A percentile compares a stretch with the other conserved stretches of the same genome.
These are phyloP conservation scores for Obba rivulosa DNA, from an alignment of 768 basidiomycete species.

Conservation along the genomic window DNA sequence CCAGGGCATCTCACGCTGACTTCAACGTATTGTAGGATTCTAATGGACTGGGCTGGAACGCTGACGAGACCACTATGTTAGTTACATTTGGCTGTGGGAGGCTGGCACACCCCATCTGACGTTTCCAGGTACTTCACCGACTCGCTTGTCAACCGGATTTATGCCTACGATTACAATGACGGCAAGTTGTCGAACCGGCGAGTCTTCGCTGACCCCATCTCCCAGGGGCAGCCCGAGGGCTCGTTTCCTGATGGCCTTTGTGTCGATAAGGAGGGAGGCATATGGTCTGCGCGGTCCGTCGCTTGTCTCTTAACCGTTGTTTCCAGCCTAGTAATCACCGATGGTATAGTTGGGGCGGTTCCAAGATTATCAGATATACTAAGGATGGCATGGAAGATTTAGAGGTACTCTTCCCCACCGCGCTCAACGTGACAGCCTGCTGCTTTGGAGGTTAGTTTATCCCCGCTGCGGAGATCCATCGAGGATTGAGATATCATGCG, in stretches of 20 bases:
- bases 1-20: constrained; percentile 1
- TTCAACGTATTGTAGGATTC: constrained; percentile 36
- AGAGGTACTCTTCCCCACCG: constrained; percentile 57
- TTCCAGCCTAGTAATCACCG: constrained; percentile 4
- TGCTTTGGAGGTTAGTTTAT: constrained; percentile 55
- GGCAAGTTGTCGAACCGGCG: constrained; percentile 55
- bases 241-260: constrained; percentile 65
- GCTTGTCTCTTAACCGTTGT: constrained; percentile 8
- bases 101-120: constrained; percentile 3
- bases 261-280: constrained; percentile 53
- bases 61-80: constrained; percentile 56
- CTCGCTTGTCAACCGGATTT: constrained; percentile 59
- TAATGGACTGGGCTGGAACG: constrained; percentile 63
- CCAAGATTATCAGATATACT: constrained; percentile 50
- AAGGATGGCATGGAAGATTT: constrained; percentile 49
- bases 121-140: constrained; percentile 64
- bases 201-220: constrained; percentile 51
- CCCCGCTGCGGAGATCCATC: neutral
- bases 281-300: constrained; percentile 61
- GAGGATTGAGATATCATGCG: neutral
- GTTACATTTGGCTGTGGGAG: constrained; percentile 4
- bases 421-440: constrained; percentile 58
- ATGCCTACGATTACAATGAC: constrained; percentile 57
- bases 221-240: constrained; percentile 42
- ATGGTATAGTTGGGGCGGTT: constrained; percentile 56